Evolutionary conservation across 106 monocot species (phyloP), one percentile per base, ranked within the genome.

Genomic region (Triglochin maritima): DNA sequence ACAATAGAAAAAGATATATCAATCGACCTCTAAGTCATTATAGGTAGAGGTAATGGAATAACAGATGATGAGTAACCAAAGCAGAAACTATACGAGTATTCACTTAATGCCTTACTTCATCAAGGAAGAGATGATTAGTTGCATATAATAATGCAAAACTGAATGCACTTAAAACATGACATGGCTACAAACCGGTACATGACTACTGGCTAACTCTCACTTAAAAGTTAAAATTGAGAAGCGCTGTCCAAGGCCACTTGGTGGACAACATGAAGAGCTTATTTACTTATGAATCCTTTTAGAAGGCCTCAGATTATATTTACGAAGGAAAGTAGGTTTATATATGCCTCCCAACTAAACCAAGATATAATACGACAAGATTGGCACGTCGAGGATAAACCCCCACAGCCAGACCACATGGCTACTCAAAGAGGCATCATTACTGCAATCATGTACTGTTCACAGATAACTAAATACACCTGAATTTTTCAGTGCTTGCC

Each of bases 271-370:
- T 41, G 43, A 5, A 5, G 41, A 66, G 50, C 41, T 42, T 6
- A 53, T 14, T 6, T 9, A 4, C 41, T 12, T 2, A 51, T 17
- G 10, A 66, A 7, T 13, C 53, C 50, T 10, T 11, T 52, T 11
- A 66, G 51, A 42, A 53, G 43, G 52, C 66, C 66, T 66, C 2
- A 9, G 66, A 13, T 51, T 14, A 7, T 51, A 66, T 42, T 50
- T 42, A 51, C 66, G 0, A 66, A 7, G 66, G 52, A 66, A 52
- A 50, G 4, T 2, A 50, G 2, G 52, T 66, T 52, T 41, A 9
- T 66, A 50, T 66, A 9, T 15, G 66, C 52, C 52, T 52, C 66
- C 51, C 44, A 66, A 66, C 66, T 66, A 66, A 66, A 52, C 66
- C 66, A 66, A 66, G 14, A 52, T 66, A 66, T 66, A 9, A 43